phyloP scores from a whole-genome alignment of 805 yeast species.

The Lachancea sp. region DNA sequence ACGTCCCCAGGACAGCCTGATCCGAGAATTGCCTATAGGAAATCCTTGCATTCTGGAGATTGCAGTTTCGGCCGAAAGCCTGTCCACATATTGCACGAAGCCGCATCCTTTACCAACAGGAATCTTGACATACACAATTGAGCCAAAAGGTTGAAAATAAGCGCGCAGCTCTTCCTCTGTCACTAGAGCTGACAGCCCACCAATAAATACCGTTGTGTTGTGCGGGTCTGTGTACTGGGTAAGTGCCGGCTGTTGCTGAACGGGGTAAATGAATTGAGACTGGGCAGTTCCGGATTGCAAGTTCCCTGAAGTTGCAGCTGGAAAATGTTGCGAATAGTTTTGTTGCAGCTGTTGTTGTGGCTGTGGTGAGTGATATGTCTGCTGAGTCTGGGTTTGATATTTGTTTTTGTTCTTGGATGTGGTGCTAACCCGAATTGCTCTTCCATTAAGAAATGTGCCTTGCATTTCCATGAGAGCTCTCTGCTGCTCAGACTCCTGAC shows the following conservation, averaged over 20 bases:
- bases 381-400: conserved; percentile 12
- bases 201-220: conserved; percentile 69
- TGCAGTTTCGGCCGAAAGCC: conserved; percentile 81
- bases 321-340: background rate
- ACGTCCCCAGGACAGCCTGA: conserved; percentile 86
- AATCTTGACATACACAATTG: conserved; percentile 68
- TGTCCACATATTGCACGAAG: conserved; percentile 71
- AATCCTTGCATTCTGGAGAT: conserved; percentile 85
- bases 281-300: background rate
- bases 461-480: conserved; percentile 76
- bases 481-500: conserved; percentile 57
- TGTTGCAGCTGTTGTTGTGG: conserved; percentile 11
- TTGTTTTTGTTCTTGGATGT: conserved; percentile 44
- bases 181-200: conserved; percentile 54
- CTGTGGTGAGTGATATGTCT: conserved; percentile 13
- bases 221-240: conserved; percentile 71
- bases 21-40: conserved; percentile 76
- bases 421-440: conserved; percentile 72
- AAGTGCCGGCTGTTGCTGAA: conserved; percentile 48
- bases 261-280: conserved; percentile 24
- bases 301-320: background rate
- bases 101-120: conserved; percentile 78
- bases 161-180: conserved; percentile 56
- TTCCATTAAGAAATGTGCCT: conserved; percentile 61
- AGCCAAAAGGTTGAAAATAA: conserved; percentile 63